Evolutionary conservation across 2,329 filamentous ascomycete species (phyloP), one percentile per base, ranked within the genome.

Genomic region (Blastomyces parvus): DNA sequence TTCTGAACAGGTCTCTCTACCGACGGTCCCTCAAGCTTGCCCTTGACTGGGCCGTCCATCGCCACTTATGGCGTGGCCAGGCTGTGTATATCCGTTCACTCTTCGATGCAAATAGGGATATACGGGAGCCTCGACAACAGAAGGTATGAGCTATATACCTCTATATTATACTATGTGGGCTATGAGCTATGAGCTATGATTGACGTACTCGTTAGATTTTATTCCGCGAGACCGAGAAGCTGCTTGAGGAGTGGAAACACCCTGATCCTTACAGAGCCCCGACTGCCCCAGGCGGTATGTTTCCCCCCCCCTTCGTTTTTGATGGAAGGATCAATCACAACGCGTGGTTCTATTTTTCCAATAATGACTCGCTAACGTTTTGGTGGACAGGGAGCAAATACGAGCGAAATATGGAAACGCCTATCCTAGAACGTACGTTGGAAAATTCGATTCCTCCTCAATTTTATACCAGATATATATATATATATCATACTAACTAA

Each of bases 211-310:
- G 25, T 14, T 46, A 99, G 94, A 86, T 86, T 59, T 78, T 99
- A 64, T 83, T 97, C 68, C 85, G 86, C 66, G 91, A 97, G 79
- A 93, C 94, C 4, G 92, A 97, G 77, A 88, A 88, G 69, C 75
- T 97, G 64, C 80, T 99, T 66, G 86, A 94, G 72, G 89, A 88
- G 77, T 99, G 93, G 93, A 97, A 97, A 80, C 94, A 99, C 74
- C 94, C 94, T 3, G 94, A 99, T 76, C 92, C 94, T 40, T 97
- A 96, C 76, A 82, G 85, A 69, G 85, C 88, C 68, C 94, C 94
- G 17, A 96, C 91, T 52, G 93, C 94, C 48, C 94, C 94, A 13
- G 94, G 94, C 83, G 94, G 93, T 94, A 81, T 67, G 84, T 72
- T 42, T 59, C 38, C 17, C 17, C 14, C 14, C 40, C 14, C 40